phyloP scores from a whole-genome alignment of 805 yeast species.

The Teunomyces gatunensis region DNA sequence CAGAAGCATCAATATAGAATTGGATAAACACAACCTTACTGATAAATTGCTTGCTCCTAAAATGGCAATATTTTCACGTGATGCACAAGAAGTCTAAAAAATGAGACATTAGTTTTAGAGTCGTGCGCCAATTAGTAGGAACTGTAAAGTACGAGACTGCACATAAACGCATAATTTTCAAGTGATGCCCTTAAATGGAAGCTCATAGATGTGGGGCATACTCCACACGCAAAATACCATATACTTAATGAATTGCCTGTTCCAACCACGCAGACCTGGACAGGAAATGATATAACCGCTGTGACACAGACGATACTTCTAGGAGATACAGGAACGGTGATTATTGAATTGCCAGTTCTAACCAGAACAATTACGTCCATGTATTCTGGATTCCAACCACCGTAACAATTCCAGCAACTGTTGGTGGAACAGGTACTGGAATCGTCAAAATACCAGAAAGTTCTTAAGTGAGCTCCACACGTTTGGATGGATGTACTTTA shows the following conservation, averaged over 20 bases:
- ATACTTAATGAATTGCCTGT: conserved; percentile 6
- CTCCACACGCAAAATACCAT: too few relatives aligned
- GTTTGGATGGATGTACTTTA: conserved; percentile 6
- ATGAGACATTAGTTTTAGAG: too few relatives aligned
- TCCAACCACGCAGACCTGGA: conserved; percentile 9
- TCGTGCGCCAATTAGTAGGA: too few relatives aligned
- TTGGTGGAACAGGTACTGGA: conserved; percentile 13
- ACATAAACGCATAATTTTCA: too few relatives aligned
- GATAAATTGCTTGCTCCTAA: too few relatives aligned
- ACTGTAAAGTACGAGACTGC: too few relatives aligned
- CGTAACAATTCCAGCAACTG: not conserved
- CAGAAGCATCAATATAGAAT: too few relatives aligned
- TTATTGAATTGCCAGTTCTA: conserved; percentile 7
- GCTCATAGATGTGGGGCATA: too few relatives aligned
- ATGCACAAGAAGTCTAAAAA: too few relatives aligned
- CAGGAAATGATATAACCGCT: not conserved
- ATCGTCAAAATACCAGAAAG: conserved; percentile 4
- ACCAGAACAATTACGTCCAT: conserved; percentile 7
- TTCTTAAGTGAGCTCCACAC: conserved; percentile 6
- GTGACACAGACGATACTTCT: not conserved
- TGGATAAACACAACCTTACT: too few relatives aligned
- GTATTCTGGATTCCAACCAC: conserved; percentile 3
- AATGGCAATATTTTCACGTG: too few relatives aligned
- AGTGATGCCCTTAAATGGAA: too few relatives aligned
- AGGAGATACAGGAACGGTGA: conserved; percentile 12